Base-by-base conservation (phyloP, 2,329 filamentous ascomycete genomes). In the Coniochaeta pulveracea region DNA sequence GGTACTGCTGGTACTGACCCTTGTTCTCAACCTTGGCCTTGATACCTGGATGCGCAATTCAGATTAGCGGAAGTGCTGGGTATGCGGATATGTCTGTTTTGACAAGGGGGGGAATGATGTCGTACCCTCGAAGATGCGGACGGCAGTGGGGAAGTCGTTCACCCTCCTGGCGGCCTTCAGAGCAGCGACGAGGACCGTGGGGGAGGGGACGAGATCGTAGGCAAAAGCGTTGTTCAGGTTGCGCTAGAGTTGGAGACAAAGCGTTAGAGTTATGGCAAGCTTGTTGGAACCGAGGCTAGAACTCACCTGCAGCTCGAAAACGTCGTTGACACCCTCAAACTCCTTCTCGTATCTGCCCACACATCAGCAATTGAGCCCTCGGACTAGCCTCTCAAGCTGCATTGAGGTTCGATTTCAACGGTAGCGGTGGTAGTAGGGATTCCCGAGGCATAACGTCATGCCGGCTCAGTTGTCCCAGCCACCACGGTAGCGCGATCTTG, bases 161-260 rank as follows among this genome's bases (percentile, higher is more conserved):
- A 98, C 91, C 61, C 91, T 76, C 61, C 91, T 76, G 48, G 91
- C 91, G 50, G 91, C 91, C 65, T 81, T 86, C 52, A 98, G 76
- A 44, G 91, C 91, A 51, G 91, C 88, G 51, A 76, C 76, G 61
- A 95, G 75, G 57, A 98, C 91, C 48, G 84, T 77, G 44, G 89
- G 79, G 27, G 89, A 91, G 55, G 93, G 91, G 47, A 98, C 91
- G 54, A 98, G 81, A 79, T 98, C 91, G 80, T 98, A 98, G 57
- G 91, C 91, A 67, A 98, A 98, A 59, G 86, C 89, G 70, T 98
- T 98, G 80, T 98, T 98, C 56, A 94, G 73, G 71, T 94, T 94
- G 63, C 86, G 84, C 70, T 75, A 49, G 10, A 19, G 12, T 5
- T 31, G 12, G 23, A 26, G 28, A 10, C 14, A 5, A 26, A n/a